Evolutionary conservation across 2,329 filamentous ascomycete species (phyloP).

Genomic region (Aspergillus bombycis): DNA sequence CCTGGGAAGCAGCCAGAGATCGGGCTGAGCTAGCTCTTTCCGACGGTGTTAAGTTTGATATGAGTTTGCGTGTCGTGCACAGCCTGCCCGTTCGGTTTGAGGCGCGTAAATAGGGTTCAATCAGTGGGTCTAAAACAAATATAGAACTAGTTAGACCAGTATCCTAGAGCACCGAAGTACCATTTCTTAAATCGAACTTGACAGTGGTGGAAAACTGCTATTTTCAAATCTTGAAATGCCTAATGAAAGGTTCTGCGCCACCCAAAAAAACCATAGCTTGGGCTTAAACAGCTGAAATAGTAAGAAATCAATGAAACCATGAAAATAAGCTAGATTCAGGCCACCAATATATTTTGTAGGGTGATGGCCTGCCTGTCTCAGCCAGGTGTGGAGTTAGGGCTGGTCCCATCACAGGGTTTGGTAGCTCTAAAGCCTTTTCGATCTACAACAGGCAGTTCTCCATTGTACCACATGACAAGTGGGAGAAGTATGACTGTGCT

Average conservation of each 20-base stretch:
- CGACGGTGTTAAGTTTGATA: conserved; percentile 5
- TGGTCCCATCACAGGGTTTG: not conserved
- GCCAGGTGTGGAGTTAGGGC: not conserved
- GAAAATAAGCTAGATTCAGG: no score
- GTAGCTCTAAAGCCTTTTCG: not conserved
- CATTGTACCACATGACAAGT: not conserved
- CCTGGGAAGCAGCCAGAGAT: not conserved
- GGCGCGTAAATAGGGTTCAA: no score
- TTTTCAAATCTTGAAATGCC: no score
- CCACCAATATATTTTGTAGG: not conserved
- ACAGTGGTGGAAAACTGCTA: no score
- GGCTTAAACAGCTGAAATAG: no score
- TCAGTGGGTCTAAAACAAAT: no score
- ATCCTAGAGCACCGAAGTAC: no score
- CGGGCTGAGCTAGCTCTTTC: conserved; percentile 4
- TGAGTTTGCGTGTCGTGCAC: conserved; percentile 6
- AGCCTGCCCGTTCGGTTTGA: not conserved
- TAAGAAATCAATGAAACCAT: no score
- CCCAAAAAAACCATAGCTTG: no score
- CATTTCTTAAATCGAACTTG: no score
- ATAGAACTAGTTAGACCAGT: no score
- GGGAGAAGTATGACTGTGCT: not conserved
- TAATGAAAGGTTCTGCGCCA: no score
- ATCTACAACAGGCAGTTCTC: not conserved
- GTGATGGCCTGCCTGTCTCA: not conserved